These are phyloP conservation scores for Clarireedia sp. DNA, from an alignment of 2,329 filamentous ascomycete species.

Conservation along the genomic window DNA sequence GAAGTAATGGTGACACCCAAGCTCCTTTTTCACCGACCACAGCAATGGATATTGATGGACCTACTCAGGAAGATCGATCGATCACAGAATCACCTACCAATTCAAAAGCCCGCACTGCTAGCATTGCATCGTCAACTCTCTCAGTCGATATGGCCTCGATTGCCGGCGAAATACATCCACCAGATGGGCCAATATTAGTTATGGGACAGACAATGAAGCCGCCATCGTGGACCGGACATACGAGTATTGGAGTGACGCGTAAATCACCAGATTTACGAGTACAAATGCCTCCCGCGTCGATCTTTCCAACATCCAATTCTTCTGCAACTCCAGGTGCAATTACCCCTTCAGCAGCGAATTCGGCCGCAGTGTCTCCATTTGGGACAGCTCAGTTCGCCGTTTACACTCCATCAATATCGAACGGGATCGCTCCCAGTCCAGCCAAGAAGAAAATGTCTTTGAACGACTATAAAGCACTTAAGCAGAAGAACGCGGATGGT, in stretches of 20 bases:
- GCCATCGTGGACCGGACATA: slow-evolving; percentile 24
- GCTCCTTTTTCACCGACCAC: slow-evolving; percentile 15
- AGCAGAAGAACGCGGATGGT: slow-evolving; percentile 30
- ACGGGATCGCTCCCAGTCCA: slow-evolving; percentile 44
- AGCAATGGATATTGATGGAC: slow-evolving; percentile 22
- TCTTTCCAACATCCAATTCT: slow-evolving; percentile 35
- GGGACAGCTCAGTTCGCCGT: slow-evolving; percentile 35
- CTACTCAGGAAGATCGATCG: slow-evolving; percentile 11
- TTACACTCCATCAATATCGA: slow-evolving; percentile 36
- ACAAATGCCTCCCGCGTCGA: slow-evolving; percentile 48
- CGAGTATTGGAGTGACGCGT: slow-evolving; percentile 7
- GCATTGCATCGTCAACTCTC: slow-evolving; percentile 22
- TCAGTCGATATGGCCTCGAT: slow-evolving; percentile 18
- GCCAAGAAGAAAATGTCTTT: slow-evolving; percentile 56
- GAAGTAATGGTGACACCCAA: slow-evolving; percentile 10
- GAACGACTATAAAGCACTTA: slow-evolving; percentile 55
- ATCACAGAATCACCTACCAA: slow-evolving; percentile 20
- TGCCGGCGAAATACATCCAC: slow-evolving; percentile 21
- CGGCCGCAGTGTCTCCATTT: slow-evolving; percentile 44
- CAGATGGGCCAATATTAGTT: slow-evolving; percentile 21
- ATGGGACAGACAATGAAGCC: slow-evolving; percentile 24
- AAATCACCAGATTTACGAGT: slow-evolving; percentile 32
- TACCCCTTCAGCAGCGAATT: slow-evolving; percentile 39
- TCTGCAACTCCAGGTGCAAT: slow-evolving; percentile 33
- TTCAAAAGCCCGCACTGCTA: slow-evolving; percentile 17